A percentile compares a stretch with the other conserved stretches of the same genome.
phyloP scores from a whole-genome alignment of 2,329 filamentous ascomycete genomes.

The Paramyrothecium sp. region DNA sequence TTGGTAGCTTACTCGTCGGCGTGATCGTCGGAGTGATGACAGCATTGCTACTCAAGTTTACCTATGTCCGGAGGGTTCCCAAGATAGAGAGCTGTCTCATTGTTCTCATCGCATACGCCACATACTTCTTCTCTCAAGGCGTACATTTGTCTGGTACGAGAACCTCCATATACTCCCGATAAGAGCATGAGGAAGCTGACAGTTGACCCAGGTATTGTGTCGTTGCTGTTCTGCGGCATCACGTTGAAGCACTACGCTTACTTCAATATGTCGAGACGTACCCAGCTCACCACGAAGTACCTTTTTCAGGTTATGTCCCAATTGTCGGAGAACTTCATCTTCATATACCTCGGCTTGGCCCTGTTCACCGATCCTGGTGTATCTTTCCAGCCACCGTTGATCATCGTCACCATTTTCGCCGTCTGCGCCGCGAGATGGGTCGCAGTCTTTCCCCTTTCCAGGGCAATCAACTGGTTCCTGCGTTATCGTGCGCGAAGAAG shows the following conservation, averaged over 20 bases:
- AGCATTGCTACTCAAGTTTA: slow-evolving; percentile 89
- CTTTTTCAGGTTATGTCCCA: slow-evolving; percentile 94
- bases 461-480: slow-evolving; percentile 88
- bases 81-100: slow-evolving; percentile 97
- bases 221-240: slow-evolving; percentile 94
- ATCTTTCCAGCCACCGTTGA: slow-evolving; percentile 91
- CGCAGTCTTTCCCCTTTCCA: slow-evolving; percentile 90
- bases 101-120: slow-evolving; percentile 90
- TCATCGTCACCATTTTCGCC: slow-evolving; percentile 86
- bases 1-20: slow-evolving; percentile 87
- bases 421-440: slow-evolving; percentile 92
- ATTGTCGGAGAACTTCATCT: slow-evolving; percentile 98
- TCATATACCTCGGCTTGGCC: slow-evolving; percentile 95
- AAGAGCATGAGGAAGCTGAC: not conserved
- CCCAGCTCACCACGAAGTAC: slow-evolving; percentile 96
- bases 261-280: slow-evolving; percentile 98
- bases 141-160: slow-evolving; percentile 88
- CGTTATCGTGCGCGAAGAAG: slow-evolving; percentile 77
- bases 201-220: slow-evolving; percentile 74
- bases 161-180: not conserved
- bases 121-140: slow-evolving; percentile 97
- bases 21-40: slow-evolving; percentile 83
- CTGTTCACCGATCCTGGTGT: slow-evolving; percentile 88
- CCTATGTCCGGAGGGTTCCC: slow-evolving; percentile 84
- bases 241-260: slow-evolving; percentile 99